A percentile compares a stretch with the other conserved stretches of the same genome.
Evolutionary conservation across 1,139 yeast species (phyloP).

Genomic region (Hemisphaericaspora xylofermentans): DNA sequence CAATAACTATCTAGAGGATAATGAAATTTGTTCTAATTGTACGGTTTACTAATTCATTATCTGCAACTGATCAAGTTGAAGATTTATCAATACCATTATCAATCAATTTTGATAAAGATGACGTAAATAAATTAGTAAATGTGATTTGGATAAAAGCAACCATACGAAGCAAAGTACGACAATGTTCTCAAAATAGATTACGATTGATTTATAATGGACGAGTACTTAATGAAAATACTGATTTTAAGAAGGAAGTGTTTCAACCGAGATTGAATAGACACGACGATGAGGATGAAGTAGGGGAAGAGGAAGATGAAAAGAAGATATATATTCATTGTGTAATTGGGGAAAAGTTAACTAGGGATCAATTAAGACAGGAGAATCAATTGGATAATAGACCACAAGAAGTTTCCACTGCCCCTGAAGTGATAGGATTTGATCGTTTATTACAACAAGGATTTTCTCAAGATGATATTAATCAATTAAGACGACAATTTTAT

Average conservation of each 20-base stretch:
- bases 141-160: slow-evolving; percentile 25
- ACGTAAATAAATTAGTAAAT: slow-evolving; percentile 31
- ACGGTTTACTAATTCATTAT: slow-evolving; percentile 32
- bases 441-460: slow-evolving; percentile 81
- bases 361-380: slow-evolving; percentile 63
- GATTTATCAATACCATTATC: slow-evolving; percentile 34
- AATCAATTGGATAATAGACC: slow-evolving; percentile 55
- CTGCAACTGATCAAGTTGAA: slow-evolving; percentile 21
- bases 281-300: slow-evolving; percentile 8
- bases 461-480: slow-evolving; percentile 69
- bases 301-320: slow-evolving; percentile 13
- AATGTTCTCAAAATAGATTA: slow-evolving; percentile 49
- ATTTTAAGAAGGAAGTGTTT: slow-evolving; percentile 52
- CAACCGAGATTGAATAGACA: slow-evolving; percentile 23
- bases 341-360: slow-evolving; percentile 66
- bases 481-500: slow-evolving; percentile 72
- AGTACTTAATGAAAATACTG: slow-evolving; percentile 60
- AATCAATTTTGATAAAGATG: slow-evolving; percentile 32
- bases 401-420: slow-evolving; percentile 53
- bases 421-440: slow-evolving; percentile 85
- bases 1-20: no score
- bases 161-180: slow-evolving; percentile 28
- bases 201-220: slow-evolving; percentile 75
- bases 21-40: slow-evolving; percentile 25
- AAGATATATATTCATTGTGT: slow-evolving; percentile 73